Percentiles rank a stretch among this genome's conserved stretches.
Conservation (phyloP, 148 eudicot species). For the Chenopodium quinoa region DNA sequence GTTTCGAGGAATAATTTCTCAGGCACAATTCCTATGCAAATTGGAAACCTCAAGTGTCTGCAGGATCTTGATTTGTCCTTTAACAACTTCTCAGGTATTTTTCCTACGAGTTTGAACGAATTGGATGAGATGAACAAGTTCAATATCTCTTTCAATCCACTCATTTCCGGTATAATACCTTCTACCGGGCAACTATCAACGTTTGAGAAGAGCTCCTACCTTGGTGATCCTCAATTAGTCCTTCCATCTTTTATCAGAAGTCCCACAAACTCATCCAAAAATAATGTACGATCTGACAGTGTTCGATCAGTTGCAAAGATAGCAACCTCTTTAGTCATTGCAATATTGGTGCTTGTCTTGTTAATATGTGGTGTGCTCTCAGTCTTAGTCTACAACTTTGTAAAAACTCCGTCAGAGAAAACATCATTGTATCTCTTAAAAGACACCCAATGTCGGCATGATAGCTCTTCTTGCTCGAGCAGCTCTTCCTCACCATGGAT, state of each 20-base stretch:
- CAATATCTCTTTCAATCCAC: conserved; percentile 77
- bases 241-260: conserved; percentile 55
- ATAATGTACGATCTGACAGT: background rate
- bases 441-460: conserved; percentile 29
- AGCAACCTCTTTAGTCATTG: conserved; percentile 38
- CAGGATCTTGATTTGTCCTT: conserved; percentile 73
- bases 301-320: conserved; percentile 18
- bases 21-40: conserved; percentile 52
- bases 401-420: conserved; percentile 35
- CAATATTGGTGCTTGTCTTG: conserved; percentile 50
- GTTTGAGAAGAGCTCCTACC: conserved; percentile 66
- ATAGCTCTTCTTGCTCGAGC: conserved; percentile 46
- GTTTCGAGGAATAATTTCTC: conserved; percentile 60
- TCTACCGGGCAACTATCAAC: conserved; percentile 77
- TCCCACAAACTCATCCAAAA: conserved; percentile 24
- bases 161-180: conserved; percentile 68
- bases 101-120: conserved; percentile 58
- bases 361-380: conserved; percentile 52
- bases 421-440: conserved; percentile 32
- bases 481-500: conserved; percentile 59
- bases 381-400: conserved; percentile 36
- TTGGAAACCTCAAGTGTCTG: conserved; percentile 69
- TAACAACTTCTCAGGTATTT: conserved; percentile 84
- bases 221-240: conserved; percentile 62
- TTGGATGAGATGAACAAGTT: conserved; percentile 69